Evolutionary conservation across 2,329 filamentous ascomycete species (phyloP), one percentile per base, ranked within the genome.

Genomic region (Botryosphaeria dothidea): DNA sequence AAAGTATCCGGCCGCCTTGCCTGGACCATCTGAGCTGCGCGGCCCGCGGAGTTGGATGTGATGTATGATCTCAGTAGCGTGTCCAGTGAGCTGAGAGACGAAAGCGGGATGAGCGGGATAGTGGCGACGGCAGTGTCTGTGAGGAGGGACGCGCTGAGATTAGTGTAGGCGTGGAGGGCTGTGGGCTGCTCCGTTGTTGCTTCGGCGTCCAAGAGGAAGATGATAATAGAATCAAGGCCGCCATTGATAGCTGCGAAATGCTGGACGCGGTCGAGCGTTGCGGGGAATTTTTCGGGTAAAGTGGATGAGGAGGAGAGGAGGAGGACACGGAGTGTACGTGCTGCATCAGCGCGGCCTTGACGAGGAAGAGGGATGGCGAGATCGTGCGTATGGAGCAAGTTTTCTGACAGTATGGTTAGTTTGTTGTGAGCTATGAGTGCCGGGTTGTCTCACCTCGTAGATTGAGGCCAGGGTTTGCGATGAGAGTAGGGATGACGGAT

Each of bases 401-500:
- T 46, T 29, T 66, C 65, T 66, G 23, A 7, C 7, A 3, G 19
- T 4, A 13, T 31, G 27, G 56, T 25, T 52, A 57, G 38, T 5
- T 19, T 6, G 34, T 38, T 5, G 17, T 62, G 29, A 36, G 25
- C n/a, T 15, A 9, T 41, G 6, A 15, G 19, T 3, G 15, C 13
- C 15, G 4, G 29, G 4, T 23, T 31, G 4, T 27, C 48, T 31
- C 67, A 77, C 78, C 78, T 67, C 71, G 70, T 19, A 80, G 69
- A 13, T 65, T 66, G 43, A 74, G 66, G 3, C 65, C 66, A 7
- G 68, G 56, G 29, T 67, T 63, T n/a, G 70, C 64, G 21, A 46
- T 69, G n/a, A 81, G 70, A 4, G 71, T 67, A 7, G 78, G 71
- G 13, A 82, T 70, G 3, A 75, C 69, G 1, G 76, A 68, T 11